phyloP scores from a whole-genome alignment of 345 rosid genomes.

The Turritis glabra region DNA sequence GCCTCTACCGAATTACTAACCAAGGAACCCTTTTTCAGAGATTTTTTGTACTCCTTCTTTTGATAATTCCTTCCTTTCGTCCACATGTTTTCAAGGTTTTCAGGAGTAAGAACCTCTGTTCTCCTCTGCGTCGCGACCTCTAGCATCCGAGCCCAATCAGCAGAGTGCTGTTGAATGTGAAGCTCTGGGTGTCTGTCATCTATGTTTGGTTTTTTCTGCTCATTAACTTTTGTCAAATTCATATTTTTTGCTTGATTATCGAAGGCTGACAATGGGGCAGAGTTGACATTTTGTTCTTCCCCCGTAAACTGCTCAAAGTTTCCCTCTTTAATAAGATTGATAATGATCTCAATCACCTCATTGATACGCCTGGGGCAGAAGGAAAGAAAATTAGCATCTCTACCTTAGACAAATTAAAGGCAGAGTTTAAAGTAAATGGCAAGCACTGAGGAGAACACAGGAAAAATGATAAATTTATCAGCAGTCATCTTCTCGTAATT shows the following conservation, averaged over 20 bases:
- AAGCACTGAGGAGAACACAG: neutral
- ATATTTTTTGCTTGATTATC: conserved; percentile 44
- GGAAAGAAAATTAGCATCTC: conserved; percentile 23
- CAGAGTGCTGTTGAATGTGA: conserved; percentile 46
- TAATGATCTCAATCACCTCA: conserved; percentile 72
- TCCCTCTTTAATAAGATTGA: conserved; percentile 56
- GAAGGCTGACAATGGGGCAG: conserved; percentile 39
- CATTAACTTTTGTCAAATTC: conserved; percentile 39
- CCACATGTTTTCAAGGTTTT: conserved; percentile 99
- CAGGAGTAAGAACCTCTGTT: conserved; percentile 93
- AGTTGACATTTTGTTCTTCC: conserved; percentile 37
- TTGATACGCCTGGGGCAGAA: conserved; percentile 68
- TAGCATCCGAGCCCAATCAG: conserved; percentile 80
- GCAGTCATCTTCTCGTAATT: neutral
- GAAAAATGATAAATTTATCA: neutral
- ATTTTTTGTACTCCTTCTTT: conserved; percentile 64
- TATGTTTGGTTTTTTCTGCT: conserved; percentile 38
- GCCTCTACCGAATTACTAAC: conserved; percentile 21
- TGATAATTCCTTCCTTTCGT: conserved; percentile 92
- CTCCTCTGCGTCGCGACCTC: conserved; percentile 91
- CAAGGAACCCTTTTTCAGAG: conserved; percentile 38
- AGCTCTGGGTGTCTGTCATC: conserved; percentile 41
- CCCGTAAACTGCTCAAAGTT: conserved; percentile 50
- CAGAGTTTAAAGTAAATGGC: neutral
- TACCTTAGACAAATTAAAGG: neutral